Evolutionary conservation across 345 rosid species (phyloP), one percentile per base, ranked within the genome.

Genomic region (Geranium brycei): DNA sequence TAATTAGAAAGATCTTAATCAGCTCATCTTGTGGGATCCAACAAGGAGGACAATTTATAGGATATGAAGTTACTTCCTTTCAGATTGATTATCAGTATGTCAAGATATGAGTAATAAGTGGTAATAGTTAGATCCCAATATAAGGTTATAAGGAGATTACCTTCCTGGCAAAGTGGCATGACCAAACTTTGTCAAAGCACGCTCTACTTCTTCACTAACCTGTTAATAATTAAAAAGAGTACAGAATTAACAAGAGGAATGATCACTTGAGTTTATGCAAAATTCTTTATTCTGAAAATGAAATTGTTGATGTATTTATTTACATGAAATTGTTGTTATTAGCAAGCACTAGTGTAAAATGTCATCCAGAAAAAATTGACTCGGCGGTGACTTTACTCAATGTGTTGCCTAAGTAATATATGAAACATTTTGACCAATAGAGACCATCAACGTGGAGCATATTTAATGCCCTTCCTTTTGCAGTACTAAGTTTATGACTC

Each of bases 171-270:
- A 70, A 51, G 66, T 69, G 57, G 87, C 75, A 71, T 76, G 78
- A 59, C 83, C 87, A 76, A 91, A 63, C 74, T 81, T 87, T 47
- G 91, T 77, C 69, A 91, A 76, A 61, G 96, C 96, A 41, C 92
- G 86, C 73, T 89, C 98, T 59, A 91, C 85, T 71, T 91, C 98
- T 83, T 91, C 98, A 5, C 96, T 91, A 64, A 91, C 98, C 95
- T 91, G 78, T 75, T 57, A 18, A 62, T 58, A 19, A 68, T 66
- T 35, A 61, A 28, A 19, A 57, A 30, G 32, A 60, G 61, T 51
- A 72, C 67, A 40, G 17, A 51, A 73, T 51, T 10, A 47, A 59
- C 30, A 28, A 1, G 19, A 47, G 57, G 59, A 3, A 16, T 12
- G 19, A 17, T 23, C 4, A 41, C 57, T 19, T 11, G 8, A 38